Evolutionary conservation across 495 filamentous ascomycete genomes (phyloP).

Genomic region (Annulohypoxylon maeteangense): DNA sequence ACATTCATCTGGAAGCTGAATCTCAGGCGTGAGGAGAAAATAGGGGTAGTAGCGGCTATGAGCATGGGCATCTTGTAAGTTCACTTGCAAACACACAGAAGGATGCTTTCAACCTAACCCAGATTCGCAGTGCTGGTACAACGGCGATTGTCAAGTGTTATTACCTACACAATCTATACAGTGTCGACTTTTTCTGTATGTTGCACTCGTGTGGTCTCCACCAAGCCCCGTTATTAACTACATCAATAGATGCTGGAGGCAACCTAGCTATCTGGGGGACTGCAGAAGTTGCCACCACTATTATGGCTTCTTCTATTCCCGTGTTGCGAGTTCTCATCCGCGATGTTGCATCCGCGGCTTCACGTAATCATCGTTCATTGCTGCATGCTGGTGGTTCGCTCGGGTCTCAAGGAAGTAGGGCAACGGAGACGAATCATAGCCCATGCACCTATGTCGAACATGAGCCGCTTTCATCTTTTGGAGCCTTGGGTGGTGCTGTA

Average conservation of each 20-base stretch:
- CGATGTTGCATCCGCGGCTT: neutral
- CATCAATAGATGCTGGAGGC: conserved; percentile 3
- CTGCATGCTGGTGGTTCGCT: neutral
- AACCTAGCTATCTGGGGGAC: conserved; percentile 16
- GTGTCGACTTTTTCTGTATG: conserved; percentile 32
- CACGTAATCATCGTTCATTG: neutral
- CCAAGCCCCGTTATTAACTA: conserved; percentile 9
- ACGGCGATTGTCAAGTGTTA: conserved; percentile 20
- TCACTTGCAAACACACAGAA: neutral
- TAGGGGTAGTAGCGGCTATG: conserved; percentile 41
- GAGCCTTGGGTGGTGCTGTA: neutral
- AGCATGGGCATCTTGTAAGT: conserved; percentile 37
- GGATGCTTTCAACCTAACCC: neutral
- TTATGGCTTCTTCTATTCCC: conserved; percentile 6
- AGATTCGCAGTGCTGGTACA: conserved; percentile 3
- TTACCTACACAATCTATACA: conserved; percentile 12
- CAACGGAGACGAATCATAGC: neutral
- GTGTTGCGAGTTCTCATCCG: neutral
- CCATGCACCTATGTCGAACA: neutral
- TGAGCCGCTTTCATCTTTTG: neutral
- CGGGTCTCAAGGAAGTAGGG: neutral
- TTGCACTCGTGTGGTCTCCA: neutral
- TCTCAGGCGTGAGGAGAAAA: conserved; percentile 29
- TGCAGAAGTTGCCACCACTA: conserved; percentile 1
- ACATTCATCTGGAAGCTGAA: conserved; percentile 34